phyloP scores from a whole-genome alignment of 768 basidiomycete genomes.

The Podaxis sp. region DNA sequence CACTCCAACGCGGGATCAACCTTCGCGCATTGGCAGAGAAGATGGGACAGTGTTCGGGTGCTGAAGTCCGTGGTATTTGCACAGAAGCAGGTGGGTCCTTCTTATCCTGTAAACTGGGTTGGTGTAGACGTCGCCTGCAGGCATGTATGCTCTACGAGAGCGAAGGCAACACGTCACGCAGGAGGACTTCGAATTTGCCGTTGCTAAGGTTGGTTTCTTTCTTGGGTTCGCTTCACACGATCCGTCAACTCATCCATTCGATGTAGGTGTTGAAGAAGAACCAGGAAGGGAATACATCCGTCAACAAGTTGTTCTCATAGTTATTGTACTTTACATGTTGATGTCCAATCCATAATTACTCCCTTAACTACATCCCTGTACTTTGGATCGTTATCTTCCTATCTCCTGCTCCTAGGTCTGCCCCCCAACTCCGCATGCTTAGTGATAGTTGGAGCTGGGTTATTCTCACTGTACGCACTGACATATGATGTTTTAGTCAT shows the following conservation, averaged over 20 bases:
- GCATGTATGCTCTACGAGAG: constrained; percentile 97
- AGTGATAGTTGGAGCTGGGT: too few relatives aligned
- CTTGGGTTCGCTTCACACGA: not conserved
- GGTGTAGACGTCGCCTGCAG: constrained; percentile 33
- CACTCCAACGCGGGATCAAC: constrained; percentile 95
- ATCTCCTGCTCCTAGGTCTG: too few relatives aligned
- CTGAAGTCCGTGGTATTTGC: constrained; percentile 96
- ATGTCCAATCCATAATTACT: too few relatives aligned
- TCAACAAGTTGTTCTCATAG: constrained; percentile 92
- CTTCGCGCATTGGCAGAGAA: constrained; percentile 95
- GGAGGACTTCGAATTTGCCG: constrained; percentile 98
- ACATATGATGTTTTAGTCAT: too few relatives aligned
- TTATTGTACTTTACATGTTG: constrained; percentile 13
- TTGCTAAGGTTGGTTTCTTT: constrained; percentile 72
- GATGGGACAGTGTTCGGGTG: constrained; percentile 99
- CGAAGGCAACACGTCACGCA: constrained; percentile 96
- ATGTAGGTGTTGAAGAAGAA: constrained; percentile 88
- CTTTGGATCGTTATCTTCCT: too few relatives aligned
- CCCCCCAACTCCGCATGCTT: too few relatives aligned
- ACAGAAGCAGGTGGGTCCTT: constrained; percentile 81
- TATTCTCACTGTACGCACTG: too few relatives aligned
- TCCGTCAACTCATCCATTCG: constrained; percentile 8
- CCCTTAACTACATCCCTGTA: too few relatives aligned
- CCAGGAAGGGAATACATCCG: constrained; percentile 91
- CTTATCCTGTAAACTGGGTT: not conserved